These are phyloP conservation scores for Cercophora samala DNA, from an alignment of 495 filamentous ascomycete species.

Conservation along the genomic window DNA sequence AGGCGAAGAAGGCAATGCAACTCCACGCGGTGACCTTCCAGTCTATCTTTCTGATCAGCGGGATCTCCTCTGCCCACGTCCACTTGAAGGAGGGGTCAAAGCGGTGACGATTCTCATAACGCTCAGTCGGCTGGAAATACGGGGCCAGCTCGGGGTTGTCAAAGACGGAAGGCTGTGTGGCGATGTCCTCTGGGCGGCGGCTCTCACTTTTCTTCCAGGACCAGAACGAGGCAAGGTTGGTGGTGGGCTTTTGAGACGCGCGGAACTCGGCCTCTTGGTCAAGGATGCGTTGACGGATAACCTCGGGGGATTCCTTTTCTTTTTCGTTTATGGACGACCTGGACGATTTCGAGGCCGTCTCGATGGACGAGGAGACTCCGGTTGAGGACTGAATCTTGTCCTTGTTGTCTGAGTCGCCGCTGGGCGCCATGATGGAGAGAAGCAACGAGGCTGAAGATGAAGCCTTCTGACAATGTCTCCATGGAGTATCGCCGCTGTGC, in stretches of 20 bases:
- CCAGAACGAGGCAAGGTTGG: slow-evolving; percentile 8
- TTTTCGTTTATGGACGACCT: background rate
- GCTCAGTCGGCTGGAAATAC: slow-evolving; percentile 42
- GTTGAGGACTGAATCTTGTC: background rate
- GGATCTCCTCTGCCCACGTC: slow-evolving; percentile 49
- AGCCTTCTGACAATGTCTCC: slow-evolving; percentile 1
- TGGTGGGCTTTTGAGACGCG: slow-evolving; percentile 5
- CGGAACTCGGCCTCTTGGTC: slow-evolving; percentile 5
- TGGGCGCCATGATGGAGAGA: slow-evolving; percentile 9
- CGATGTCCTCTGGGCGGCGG: slow-evolving; percentile 36
- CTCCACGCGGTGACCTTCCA: slow-evolving; percentile 27
- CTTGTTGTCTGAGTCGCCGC: background rate
- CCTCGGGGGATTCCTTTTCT: slow-evolving; percentile 2
- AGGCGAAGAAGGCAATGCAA: slow-evolving; percentile 27
- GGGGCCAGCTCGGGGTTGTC: slow-evolving; percentile 48
- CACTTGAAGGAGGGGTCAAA: slow-evolving; percentile 53
- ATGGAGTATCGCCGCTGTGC: background rate
- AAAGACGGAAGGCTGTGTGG: slow-evolving; percentile 50
- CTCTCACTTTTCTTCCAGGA: background rate
- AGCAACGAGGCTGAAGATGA: background rate
- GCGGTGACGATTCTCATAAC: slow-evolving; percentile 52
- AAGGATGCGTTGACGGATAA: slow-evolving; percentile 5
- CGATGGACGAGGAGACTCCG: background rate
- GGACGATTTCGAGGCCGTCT: slow-evolving; percentile 5
- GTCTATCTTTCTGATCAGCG: slow-evolving; percentile 32